These are phyloP conservation scores for Piedraia hortae DNA, from an alignment of 2,329 filamentous ascomycete species.

Conservation along the genomic window DNA sequence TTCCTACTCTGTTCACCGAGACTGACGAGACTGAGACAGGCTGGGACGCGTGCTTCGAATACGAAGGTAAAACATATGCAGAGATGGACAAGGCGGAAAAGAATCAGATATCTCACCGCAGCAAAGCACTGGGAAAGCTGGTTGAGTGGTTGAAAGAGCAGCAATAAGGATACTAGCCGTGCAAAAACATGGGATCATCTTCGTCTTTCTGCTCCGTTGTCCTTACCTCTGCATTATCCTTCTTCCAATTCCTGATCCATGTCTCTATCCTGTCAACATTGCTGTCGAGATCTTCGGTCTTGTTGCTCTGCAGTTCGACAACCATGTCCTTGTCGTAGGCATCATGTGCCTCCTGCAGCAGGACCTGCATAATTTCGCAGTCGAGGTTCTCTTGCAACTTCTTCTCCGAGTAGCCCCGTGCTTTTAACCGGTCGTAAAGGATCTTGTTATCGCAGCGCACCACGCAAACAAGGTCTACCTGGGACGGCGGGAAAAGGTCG, in stretches of 20 bases:
- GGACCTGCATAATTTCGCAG: constrained; percentile 87
- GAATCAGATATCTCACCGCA: constrained; percentile 82
- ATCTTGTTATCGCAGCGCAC: constrained; percentile 47
- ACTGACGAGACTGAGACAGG: constrained; percentile 24
- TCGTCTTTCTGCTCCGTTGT: constrained; percentile 11
- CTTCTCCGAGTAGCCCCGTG: constrained; percentile 51
- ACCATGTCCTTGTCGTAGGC: constrained; percentile 69
- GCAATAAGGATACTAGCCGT: constrained; percentile 7
- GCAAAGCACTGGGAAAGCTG: constrained; percentile 63
- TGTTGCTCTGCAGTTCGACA: constrained; percentile 64
- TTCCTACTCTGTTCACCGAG: neutral
- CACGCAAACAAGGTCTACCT: constrained; percentile 89
- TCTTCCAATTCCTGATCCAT: constrained; percentile 67
- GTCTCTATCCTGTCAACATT: constrained; percentile 62
- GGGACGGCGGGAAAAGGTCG: constrained; percentile 74
- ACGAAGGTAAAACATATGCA: constrained; percentile 71
- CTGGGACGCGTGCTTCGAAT: constrained; percentile 93
- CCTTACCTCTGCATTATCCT: constrained; percentile 24
- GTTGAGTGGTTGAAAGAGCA: constrained; percentile 36
- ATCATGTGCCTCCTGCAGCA: constrained; percentile 71
- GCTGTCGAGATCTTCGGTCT: constrained; percentile 56
- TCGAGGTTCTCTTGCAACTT: constrained; percentile 94
- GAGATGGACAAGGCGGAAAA: constrained; percentile 78
- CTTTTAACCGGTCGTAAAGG: constrained; percentile 59
- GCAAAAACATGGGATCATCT: constrained; percentile 12